phyloP scores from a whole-genome alignment of 495 filamentous ascomycete genomes.

The Aspergillus bertholletiae region DNA sequence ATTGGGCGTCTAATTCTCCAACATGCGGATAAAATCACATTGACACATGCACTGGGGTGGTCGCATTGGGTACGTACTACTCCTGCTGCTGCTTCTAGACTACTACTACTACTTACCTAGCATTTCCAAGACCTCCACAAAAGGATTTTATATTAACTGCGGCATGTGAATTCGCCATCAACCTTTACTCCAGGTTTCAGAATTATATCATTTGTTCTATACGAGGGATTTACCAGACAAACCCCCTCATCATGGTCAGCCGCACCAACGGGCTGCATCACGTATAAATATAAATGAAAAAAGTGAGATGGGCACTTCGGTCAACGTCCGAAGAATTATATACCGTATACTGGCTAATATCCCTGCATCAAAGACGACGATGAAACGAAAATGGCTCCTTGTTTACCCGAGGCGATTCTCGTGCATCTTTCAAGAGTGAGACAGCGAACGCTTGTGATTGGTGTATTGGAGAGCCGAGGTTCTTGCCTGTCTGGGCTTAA shows the following conservation, averaged over 20 bases:
- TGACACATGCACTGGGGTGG: background rate
- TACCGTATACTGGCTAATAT: background rate
- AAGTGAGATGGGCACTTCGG: too few relatives aligned
- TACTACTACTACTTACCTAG: too few relatives aligned
- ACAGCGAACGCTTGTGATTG: background rate
- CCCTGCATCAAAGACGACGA: background rate
- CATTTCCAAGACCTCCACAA: too few relatives aligned
- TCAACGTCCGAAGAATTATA: background rate
- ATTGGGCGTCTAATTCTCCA: too few relatives aligned
- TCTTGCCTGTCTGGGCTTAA: conserved; percentile 1
- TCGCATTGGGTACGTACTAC: too few relatives aligned
- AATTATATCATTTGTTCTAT: too few relatives aligned
- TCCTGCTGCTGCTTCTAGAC: too few relatives aligned
- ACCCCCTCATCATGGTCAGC: too few relatives aligned
- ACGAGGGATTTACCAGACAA: too few relatives aligned
- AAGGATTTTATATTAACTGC: too few relatives aligned
- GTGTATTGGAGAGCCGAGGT: conserved; percentile 5
- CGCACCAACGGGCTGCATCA: background rate
- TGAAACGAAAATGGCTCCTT: conserved; percentile 15
- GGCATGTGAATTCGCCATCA: too few relatives aligned
- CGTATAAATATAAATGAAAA: background rate
- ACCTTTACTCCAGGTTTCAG: too few relatives aligned
- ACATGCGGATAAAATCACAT: background rate
- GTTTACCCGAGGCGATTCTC: conserved; percentile 31
- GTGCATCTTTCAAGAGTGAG: conserved; percentile 6